These are phyloP conservation scores for Epithele typhae DNA, from an alignment of 768 basidiomycete species.

Conservation along the genomic window DNA sequence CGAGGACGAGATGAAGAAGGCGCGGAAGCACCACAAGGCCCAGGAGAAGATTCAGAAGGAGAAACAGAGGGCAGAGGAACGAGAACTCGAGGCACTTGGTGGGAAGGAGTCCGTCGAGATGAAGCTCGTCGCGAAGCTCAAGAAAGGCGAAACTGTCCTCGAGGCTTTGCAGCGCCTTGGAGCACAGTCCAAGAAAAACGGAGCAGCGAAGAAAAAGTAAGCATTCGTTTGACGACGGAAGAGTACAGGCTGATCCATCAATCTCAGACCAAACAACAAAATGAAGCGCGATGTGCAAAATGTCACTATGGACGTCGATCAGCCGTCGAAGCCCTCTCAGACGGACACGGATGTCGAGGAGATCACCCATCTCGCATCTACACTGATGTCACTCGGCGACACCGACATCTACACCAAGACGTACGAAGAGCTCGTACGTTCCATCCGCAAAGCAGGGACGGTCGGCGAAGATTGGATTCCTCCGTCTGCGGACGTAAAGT, in stretches of 20 bases:
- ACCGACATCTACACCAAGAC: slow-evolving; percentile 82
- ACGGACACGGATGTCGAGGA: slow-evolving; percentile 54
- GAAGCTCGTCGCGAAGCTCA: slow-evolving; percentile 69
- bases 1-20: slow-evolving; percentile 81
- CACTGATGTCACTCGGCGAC: slow-evolving; percentile 82
- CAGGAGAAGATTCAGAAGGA: slow-evolving; percentile 71
- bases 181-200: slow-evolving; percentile 49
- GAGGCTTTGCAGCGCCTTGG: slow-evolving; percentile 88
- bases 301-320: slow-evolving; percentile 50
- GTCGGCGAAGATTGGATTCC: slow-evolving; percentile 71
- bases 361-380: slow-evolving; percentile 85
- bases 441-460: slow-evolving; percentile 64
- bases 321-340: slow-evolving; percentile 19
- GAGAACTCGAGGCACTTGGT: slow-evolving; percentile 64
- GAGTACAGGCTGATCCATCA: not conserved
- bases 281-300: slow-evolving; percentile 23
- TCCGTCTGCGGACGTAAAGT: slow-evolving; percentile 69
- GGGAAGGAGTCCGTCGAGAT: slow-evolving; percentile 60
- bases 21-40: slow-evolving; percentile 68
- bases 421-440: slow-evolving; percentile 79
- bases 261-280: slow-evolving; percentile 28
- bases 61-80: slow-evolving; percentile 68
- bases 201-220: slow-evolving; percentile 18
- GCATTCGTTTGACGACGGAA: not conserved
- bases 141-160: slow-evolving; percentile 87